Conservation (phyloP, 2,329 filamentous ascomycete genomes). For the Exophiala calicioides region DNA sequence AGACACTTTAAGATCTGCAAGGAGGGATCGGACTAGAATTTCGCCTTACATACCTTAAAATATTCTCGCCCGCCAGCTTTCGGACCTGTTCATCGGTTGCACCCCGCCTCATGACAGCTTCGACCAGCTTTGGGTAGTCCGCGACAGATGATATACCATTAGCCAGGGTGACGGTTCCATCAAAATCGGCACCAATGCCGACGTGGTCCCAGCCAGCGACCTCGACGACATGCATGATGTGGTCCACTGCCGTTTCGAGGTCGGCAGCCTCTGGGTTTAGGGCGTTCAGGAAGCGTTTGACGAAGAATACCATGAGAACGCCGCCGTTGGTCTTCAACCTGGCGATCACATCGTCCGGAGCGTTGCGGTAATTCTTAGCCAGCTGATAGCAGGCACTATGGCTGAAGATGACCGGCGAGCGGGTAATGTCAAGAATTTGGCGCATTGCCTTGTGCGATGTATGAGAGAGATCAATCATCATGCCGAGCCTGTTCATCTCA, state of each 20-base stretch:
- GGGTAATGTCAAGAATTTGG: conserved; percentile 26
- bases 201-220: conserved; percentile 84
- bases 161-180: conserved; percentile 55
- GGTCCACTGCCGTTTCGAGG: conserved; percentile 71
- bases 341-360: conserved; percentile 44
- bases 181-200: conserved; percentile 87
- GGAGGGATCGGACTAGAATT: no score
- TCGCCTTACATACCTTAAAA: no score
- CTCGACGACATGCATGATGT: conserved; percentile 78
- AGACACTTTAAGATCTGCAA: no score
- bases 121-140: conserved; percentile 38
- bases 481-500: conserved; percentile 36
- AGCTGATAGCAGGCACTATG: conserved; percentile 31
- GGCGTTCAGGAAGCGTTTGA: conserved; percentile 37
- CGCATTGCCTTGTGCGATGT: conserved; percentile 32
- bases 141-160: conserved; percentile 36
- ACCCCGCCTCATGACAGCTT: conserved; percentile 41
- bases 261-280: conserved; percentile 51
- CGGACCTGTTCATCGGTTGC: conserved; percentile 42
- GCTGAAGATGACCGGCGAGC: conserved; percentile 33
- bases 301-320: conserved; percentile 45
- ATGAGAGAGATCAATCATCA: conserved; percentile 35
- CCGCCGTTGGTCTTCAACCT: conserved; percentile 40
- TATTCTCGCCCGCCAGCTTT: conserved; percentile 43
- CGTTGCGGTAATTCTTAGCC: conserved; percentile 40